Conservation (phyloP, 31 red algal genomes). For the Odonthalia washingtoniensis region DNA sequence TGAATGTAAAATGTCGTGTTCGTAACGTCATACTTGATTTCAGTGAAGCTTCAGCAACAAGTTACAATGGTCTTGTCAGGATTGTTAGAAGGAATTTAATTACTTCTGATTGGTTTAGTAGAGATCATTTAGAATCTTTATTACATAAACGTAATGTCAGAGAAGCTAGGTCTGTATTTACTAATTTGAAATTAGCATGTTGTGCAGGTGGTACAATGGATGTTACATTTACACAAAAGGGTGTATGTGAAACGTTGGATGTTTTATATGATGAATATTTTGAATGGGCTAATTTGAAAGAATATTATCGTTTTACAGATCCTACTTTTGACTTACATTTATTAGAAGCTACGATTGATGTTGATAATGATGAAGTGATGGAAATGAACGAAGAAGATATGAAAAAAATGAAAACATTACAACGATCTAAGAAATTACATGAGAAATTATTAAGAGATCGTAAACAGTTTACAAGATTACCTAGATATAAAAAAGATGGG, state of each 20-base stretch:
- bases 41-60: slow-evolving; percentile 59
- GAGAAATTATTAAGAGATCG: background rate
- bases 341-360: slow-evolving; percentile 6
- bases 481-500: background rate
- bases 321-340: slow-evolving; percentile 36
- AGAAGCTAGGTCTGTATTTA: slow-evolving; percentile 40
- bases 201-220: slow-evolving; percentile 85
- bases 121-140: slow-evolving; percentile 81
- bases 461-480: background rate
- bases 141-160: slow-evolving; percentile 75
- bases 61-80: slow-evolving; percentile 87
- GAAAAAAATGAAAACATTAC: slow-evolving; percentile 13
- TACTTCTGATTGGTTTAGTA: slow-evolving; percentile 85
- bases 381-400: background rate
- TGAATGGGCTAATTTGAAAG: slow-evolving; percentile 5
- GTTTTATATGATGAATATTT: slow-evolving; percentile 42
- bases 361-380: slow-evolving; percentile 9
- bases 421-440: background rate
- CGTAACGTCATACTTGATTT: slow-evolving; percentile 71
- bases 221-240: slow-evolving; percentile 48
- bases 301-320: slow-evolving; percentile 56
- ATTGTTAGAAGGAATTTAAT: slow-evolving; percentile 80
- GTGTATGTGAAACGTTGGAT: slow-evolving; percentile 70
- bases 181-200: slow-evolving; percentile 82
- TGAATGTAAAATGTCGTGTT: slow-evolving; percentile 61